These are phyloP conservation scores for Aspergillaceae sp. DNA, from an alignment of 2,329 filamentous ascomycete genomes.

Conservation along the genomic window DNA sequence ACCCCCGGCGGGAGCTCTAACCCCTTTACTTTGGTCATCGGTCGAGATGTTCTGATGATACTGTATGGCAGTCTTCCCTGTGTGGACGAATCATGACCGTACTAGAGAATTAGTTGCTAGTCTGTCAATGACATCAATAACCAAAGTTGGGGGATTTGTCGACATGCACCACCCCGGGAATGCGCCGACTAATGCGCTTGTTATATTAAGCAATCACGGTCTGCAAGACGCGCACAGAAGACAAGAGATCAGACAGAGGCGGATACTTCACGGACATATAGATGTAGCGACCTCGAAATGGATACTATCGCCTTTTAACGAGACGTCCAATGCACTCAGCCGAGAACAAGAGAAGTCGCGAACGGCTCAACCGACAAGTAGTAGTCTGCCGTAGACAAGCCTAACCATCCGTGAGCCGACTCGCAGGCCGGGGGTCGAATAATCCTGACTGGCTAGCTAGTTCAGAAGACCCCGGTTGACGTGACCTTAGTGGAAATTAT, in stretches of 20 bases:
- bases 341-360: slow-evolving; percentile 1
- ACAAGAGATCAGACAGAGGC: neutral
- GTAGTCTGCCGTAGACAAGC: too few relatives aligned
- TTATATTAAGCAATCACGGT: neutral
- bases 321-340: slow-evolving; percentile 5
- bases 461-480: neutral
- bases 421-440: neutral
- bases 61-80: slow-evolving; percentile 5
- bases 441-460: neutral
- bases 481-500: neutral
- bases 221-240: neutral
- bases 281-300: slow-evolving; percentile 8
- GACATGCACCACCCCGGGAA: too few relatives aligned
- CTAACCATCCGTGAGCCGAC: too few relatives aligned
- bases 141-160: too few relatives aligned
- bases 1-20: slow-evolving; percentile 28
- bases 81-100: slow-evolving; percentile 11
- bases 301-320: slow-evolving; percentile 4
- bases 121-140: too few relatives aligned
- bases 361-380: neutral
- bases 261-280: neutral
- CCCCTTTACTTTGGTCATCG: slow-evolving; percentile 25
- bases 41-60: slow-evolving; percentile 9
- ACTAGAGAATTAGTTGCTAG: neutral
- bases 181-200: neutral